Percentiles rank a stretch among this genome's conserved stretches.
These are phyloP conservation scores for Penicillium griseofulvum DNA, from an alignment of 2,329 filamentous ascomycete genomes.

Conservation along the genomic window DNA sequence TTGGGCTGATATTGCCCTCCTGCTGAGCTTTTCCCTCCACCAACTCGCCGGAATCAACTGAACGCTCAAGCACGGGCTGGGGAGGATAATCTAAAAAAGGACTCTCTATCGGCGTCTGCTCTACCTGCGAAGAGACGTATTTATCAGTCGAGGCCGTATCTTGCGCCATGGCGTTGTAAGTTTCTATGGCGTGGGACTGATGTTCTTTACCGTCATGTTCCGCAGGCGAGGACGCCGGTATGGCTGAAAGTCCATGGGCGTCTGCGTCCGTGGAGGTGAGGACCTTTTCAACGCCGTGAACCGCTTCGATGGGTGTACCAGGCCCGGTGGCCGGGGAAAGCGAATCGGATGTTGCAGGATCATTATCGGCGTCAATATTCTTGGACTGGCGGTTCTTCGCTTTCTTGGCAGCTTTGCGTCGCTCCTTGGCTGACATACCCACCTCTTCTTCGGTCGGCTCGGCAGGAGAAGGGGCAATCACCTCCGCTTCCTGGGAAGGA, in stretches of 20 bases:
- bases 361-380: slow-evolving; percentile 23
- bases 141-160: slow-evolving; percentile 46
- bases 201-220: slow-evolving; percentile 48
- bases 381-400: slow-evolving; percentile 41
- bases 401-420: slow-evolving; percentile 52
- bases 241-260: slow-evolving; percentile 21
- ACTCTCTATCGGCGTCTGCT: slow-evolving; percentile 35
- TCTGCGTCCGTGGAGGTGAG: slow-evolving; percentile 17
- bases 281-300: slow-evolving; percentile 12
- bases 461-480: neutral
- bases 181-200: slow-evolving; percentile 43
- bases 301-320: slow-evolving; percentile 1
- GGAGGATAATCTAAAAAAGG: slow-evolving; percentile 32
- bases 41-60: slow-evolving; percentile 21
- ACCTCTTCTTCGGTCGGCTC: slow-evolving; percentile 17
- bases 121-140: slow-evolving; percentile 45
- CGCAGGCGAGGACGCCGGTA: slow-evolving; percentile 34
- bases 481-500: slow-evolving; percentile 3
- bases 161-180: slow-evolving; percentile 37
- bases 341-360: slow-evolving; percentile 5
- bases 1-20: slow-evolving; percentile 3
- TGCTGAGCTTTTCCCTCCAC: slow-evolving; percentile 10
- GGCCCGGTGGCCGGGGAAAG: slow-evolving; percentile 14
- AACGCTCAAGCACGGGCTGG: slow-evolving; percentile 31
- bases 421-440: slow-evolving; percentile 37